Conservation (phyloP, 495 filamentous ascomycete genomes). For the Aspergillus sclerotioniger region DNA sequence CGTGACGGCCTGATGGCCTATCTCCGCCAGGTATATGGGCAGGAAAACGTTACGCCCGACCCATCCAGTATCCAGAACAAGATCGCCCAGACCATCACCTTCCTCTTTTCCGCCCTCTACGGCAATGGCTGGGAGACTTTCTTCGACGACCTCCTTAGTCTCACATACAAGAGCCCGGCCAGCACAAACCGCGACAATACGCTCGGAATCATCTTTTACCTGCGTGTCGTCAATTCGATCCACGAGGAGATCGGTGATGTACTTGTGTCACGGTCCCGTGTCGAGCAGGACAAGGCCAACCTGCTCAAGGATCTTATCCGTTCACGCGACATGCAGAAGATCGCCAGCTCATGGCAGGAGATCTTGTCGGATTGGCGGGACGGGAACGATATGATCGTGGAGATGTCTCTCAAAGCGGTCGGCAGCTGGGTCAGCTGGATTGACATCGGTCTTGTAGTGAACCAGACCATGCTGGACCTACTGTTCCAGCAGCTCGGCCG, state of each 20-base stretch:
- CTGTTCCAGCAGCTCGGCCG: conserved; percentile 77
- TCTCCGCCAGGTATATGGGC: conserved; percentile 67
- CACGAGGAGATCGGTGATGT: conserved; percentile 98
- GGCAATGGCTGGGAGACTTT: conserved; percentile 80
- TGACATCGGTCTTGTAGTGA: conserved; percentile 89
- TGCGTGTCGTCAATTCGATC: conserved; percentile 80
- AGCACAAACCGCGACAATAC: conserved; percentile 64
- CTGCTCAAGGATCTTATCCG: conserved; percentile 87
- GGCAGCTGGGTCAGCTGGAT: conserved; percentile 98
- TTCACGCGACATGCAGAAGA: conserved; percentile 77
- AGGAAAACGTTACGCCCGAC: conserved; percentile 56
- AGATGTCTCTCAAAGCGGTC: conserved; percentile 83
- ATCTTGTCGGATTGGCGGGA: conserved; percentile 78
- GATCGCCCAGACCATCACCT: conserved; percentile 89
- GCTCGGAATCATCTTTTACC: conserved; percentile 77
- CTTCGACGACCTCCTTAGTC: conserved; percentile 77
- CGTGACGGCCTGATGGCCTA: conserved; percentile 78
- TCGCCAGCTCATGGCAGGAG: conserved; percentile 86
- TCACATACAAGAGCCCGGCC: conserved; percentile 53
- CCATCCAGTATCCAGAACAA: conserved; percentile 87
- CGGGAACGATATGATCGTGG: conserved; percentile 69
- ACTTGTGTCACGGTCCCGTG: conserved; percentile 68
- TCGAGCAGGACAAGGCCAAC: conserved; percentile 75
- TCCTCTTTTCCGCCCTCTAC: conserved; percentile 84
- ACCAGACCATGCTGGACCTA: conserved; percentile 76